These are phyloP conservation scores for Lachnellula subtilissima DNA, from an alignment of 2,329 filamentous ascomycete genomes.

Conservation along the genomic window DNA sequence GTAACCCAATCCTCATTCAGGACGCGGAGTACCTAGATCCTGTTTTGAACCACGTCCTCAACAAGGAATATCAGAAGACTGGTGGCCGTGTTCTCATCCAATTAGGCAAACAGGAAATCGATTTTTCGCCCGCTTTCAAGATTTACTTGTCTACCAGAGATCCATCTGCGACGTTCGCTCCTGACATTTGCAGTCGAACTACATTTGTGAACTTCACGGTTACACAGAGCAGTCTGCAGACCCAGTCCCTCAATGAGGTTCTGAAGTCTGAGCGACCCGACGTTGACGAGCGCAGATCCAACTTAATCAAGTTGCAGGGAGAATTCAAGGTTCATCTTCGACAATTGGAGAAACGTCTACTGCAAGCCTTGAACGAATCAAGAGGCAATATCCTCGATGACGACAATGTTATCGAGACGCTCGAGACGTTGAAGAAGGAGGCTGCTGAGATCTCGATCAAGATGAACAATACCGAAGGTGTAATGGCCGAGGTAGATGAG, in stretches of 20 bases:
- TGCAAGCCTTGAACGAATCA: constrained; percentile 95
- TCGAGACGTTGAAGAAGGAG: constrained; percentile 97
- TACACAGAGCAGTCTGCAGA: constrained; percentile 96
- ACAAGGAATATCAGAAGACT: constrained; percentile 99
- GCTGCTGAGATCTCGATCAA: constrained; percentile 93
- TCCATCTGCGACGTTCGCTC: constrained; percentile 90
- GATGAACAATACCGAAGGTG: constrained; percentile 93
- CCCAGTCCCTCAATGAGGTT: constrained; percentile 94
- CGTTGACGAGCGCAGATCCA: constrained; percentile 91
- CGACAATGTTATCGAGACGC: constrained; percentile 94
- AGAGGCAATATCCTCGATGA: constrained; percentile 97
- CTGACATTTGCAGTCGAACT: constrained; percentile 95
- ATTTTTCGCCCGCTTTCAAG: constrained; percentile 95
- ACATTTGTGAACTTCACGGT: constrained; percentile 99
- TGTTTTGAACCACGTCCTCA: constrained; percentile 95
- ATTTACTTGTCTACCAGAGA: constrained; percentile 93
- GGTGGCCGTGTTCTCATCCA: constrained; percentile 97
- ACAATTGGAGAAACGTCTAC: constrained; percentile 86
- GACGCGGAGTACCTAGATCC: constrained; percentile 97
- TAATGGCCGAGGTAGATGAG: constrained; percentile 96
- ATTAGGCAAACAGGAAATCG: constrained; percentile 96
- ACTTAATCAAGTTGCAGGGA: constrained; percentile 96
- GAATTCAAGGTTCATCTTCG: constrained; percentile 99
- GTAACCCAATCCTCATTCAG: constrained; percentile 97
- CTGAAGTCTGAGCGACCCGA: constrained; percentile 96